Evolutionary conservation across 1,139 yeast genomes (phyloP).

Genomic region (Chernovozyma aurita): DNA sequence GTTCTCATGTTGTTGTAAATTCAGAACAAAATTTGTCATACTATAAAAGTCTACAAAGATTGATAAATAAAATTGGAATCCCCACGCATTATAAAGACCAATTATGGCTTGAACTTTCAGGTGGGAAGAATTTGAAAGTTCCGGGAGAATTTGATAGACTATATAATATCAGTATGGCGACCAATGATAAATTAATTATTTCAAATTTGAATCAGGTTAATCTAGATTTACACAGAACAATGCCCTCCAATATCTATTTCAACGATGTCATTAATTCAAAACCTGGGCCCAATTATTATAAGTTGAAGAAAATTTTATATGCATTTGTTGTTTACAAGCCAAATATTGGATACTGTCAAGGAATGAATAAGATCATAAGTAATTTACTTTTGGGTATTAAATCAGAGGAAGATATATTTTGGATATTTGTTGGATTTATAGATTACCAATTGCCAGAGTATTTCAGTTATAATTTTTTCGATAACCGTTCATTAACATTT

Average conservation of each 20-base stretch:
- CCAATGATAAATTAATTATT: slow-evolving; percentile 16
- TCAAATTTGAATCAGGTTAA: slow-evolving; percentile 49
- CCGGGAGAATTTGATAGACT: slow-evolving; percentile 48
- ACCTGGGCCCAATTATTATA: slow-evolving; percentile 52
- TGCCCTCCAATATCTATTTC: slow-evolving; percentile 54
- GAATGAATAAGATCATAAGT: slow-evolving; percentile 60
- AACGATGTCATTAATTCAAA: slow-evolving; percentile 32
- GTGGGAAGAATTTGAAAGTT: slow-evolving; percentile 41
- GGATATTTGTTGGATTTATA: slow-evolving; percentile 49
- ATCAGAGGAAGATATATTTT: slow-evolving; percentile 52
- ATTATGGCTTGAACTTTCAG: slow-evolving; percentile 54
- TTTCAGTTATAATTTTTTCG: slow-evolving; percentile 18
- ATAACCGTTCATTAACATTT: slow-evolving; percentile 34
- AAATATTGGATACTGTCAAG: slow-evolving; percentile 56
- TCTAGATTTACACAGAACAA: slow-evolving; percentile 51
- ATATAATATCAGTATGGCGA: slow-evolving; percentile 10
- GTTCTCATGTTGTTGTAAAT: neutral
- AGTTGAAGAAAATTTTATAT: slow-evolving; percentile 44
- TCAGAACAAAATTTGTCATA: slow-evolving; percentile 2
- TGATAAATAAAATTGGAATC: slow-evolving; percentile 42
- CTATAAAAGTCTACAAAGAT: slow-evolving; percentile 23
- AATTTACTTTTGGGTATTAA: slow-evolving; percentile 39
- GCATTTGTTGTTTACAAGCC: slow-evolving; percentile 52
- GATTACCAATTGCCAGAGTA: slow-evolving; percentile 47
- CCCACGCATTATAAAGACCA: slow-evolving; percentile 45